These are phyloP conservation scores for Aspergillus heteromorphus DNA, from an alignment of 495 filamentous ascomycete genomes.

Conservation along the genomic window DNA sequence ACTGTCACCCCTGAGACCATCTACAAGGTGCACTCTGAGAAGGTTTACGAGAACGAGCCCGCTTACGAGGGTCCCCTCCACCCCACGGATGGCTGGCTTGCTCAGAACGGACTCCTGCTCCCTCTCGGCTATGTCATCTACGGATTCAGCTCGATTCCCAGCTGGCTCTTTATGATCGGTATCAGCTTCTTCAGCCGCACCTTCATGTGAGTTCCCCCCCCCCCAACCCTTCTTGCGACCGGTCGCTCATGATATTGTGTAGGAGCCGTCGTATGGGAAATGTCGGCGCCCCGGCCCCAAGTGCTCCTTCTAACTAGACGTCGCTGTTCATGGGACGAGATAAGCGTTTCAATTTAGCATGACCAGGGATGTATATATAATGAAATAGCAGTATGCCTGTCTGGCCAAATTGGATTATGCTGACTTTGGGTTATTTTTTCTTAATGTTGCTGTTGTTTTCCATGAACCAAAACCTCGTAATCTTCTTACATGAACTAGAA, in stretches of 20 bases:
- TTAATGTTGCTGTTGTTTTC: background rate
- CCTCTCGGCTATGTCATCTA: constrained; percentile 67
- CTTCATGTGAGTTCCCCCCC: constrained; percentile 68
- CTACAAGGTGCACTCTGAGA: constrained; percentile 56
- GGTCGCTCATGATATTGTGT: constrained; percentile 13
- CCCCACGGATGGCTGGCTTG: constrained; percentile 70
- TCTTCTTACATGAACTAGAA: background rate
- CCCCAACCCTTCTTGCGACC: background rate
- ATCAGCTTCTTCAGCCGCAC: constrained; percentile 76
- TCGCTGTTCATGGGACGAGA: constrained; percentile 13
- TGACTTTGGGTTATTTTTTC: constrained; percentile 12
- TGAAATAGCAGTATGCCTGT: constrained; percentile 16
- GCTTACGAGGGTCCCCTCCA: constrained; percentile 72
- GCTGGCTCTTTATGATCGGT: constrained; percentile 73
- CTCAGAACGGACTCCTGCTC: constrained; percentile 55
- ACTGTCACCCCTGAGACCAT: constrained; percentile 58
- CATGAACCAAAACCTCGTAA: background rate
- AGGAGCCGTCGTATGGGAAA: constrained; percentile 40
- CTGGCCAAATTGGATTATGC: constrained; percentile 14
- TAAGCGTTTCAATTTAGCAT: constrained; percentile 13
- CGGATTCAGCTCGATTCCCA: constrained; percentile 51
- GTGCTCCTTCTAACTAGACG: constrained; percentile 20
- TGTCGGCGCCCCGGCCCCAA: constrained; percentile 21
- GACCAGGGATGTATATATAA: constrained; percentile 28
- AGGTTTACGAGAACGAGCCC: constrained; percentile 48